phyloP scores from a whole-genome alignment of 2,329 filamentous ascomycete species.

The Apiospora arundinis region DNA sequence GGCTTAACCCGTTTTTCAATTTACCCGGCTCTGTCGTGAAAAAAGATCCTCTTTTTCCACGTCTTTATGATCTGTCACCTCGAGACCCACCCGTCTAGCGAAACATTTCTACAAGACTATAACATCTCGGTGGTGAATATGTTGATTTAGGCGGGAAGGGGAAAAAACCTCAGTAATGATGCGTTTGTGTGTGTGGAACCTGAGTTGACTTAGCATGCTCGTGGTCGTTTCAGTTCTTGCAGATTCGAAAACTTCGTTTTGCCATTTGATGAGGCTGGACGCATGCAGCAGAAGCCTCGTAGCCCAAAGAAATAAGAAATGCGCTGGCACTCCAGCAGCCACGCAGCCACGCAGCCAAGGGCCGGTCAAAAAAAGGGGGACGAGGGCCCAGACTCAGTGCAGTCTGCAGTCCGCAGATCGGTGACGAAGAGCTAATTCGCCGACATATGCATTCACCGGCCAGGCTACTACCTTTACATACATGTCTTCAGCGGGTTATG shows the following conservation, averaged over 20 bases:
- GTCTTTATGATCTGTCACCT: neutral
- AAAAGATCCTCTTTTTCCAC: neutral
- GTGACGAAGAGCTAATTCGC: neutral
- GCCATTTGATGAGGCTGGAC: neutral
- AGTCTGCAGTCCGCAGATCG: neutral
- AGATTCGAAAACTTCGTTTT: neutral
- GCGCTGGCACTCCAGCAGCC: conserved; percentile 2
- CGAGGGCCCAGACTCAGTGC: neutral
- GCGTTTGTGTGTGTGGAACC: conserved; percentile 2
- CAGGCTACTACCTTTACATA: neutral
- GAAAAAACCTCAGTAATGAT: neutral
- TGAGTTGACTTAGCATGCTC: neutral
- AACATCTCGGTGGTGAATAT: conserved; percentile 1
- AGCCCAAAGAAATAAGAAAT: neutral
- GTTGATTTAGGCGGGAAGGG: neutral
- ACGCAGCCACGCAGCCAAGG: neutral
- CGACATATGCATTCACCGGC: conserved; percentile 8
- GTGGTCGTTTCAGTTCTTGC: neutral
- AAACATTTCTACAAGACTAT: neutral
- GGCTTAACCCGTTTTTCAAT: neutral
- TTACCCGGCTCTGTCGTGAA: neutral
- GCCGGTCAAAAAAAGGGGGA: neutral
- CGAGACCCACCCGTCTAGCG: neutral
- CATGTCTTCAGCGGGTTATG: neutral
- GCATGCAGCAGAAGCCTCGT: neutral